Conservation (phyloP, 164 flowering plant species). For the Macadamia tetraphylla region DNA sequence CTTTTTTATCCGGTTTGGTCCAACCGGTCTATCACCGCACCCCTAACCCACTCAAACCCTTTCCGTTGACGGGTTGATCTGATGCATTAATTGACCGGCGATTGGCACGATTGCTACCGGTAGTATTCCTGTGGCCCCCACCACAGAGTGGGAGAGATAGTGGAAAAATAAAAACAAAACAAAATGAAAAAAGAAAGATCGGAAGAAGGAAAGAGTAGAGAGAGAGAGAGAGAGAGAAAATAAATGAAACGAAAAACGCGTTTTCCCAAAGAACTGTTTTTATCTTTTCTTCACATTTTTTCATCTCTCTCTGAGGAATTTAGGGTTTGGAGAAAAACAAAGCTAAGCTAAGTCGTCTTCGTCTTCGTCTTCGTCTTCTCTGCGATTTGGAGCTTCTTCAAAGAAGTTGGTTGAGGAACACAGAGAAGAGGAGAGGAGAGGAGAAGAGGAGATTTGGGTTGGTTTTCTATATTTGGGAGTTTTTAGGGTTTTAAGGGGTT, state of each 20-base stretch:
- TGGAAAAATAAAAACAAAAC: neutral
- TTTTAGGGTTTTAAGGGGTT: conserved; percentile 6
- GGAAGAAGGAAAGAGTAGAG: neutral
- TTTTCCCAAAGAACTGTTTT: conserved; percentile 3
- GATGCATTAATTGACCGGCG: too few relatives aligned
- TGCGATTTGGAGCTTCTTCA: neutral
- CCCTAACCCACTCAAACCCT: too few relatives aligned
- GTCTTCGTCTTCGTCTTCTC: conserved; percentile 2
- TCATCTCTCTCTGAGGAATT: neutral
- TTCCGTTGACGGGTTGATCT: too few relatives aligned
- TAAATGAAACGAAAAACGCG: conserved; percentile 4
- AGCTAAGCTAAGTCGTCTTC: too few relatives aligned
- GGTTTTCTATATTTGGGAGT: neutral
- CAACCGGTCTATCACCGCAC: too few relatives aligned
- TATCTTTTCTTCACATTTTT: neutral
- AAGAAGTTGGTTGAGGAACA: conserved; percentile 4
- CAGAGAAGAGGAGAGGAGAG: neutral
- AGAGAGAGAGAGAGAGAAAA: neutral
- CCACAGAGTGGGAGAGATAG: too few relatives aligned
- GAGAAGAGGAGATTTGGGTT: neutral
- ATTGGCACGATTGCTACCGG: too few relatives aligned
- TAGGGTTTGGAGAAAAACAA: conserved; percentile 12
- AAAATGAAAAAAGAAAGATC: neutral
- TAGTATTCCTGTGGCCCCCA: too few relatives aligned
- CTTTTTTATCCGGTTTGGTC: too few relatives aligned